These are phyloP conservation scores for Otatea glauca DNA, from an alignment of 176 grass and related monocot species.

Conservation along the genomic window DNA sequence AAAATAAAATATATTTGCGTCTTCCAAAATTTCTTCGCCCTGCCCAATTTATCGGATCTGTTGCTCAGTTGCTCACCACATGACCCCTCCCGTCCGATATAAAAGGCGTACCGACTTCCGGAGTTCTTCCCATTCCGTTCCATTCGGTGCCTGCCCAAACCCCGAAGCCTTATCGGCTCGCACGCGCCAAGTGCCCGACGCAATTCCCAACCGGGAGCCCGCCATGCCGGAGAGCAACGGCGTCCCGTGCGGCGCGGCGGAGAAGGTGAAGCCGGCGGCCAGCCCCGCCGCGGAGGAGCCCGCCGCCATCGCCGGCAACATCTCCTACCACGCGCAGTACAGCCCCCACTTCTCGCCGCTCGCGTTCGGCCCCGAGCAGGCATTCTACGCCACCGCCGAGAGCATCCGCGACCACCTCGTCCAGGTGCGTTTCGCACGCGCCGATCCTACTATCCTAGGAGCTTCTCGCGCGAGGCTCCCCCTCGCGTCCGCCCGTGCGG, in stretches of 20 bases:
- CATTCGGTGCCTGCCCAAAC: conserved; percentile 40
- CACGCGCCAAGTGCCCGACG: conserved; percentile 17
- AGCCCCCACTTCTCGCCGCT: conserved; percentile 83
- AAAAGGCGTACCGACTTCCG: conserved; percentile 37
- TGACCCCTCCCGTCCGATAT: not conserved
- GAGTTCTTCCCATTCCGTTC: not conserved
- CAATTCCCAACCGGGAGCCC: conserved; percentile 42
- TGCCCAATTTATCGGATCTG: conserved; percentile 52
- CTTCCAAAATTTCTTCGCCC: conserved; percentile 45
- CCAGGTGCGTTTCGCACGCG: conserved; percentile 48
- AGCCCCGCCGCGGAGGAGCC: conserved; percentile 64
- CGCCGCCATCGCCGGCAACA: conserved; percentile 80
- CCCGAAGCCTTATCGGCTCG: conserved; percentile 35
- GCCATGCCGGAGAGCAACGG: conserved; percentile 47
- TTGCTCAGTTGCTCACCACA: no score
- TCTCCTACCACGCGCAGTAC: conserved; percentile 74
- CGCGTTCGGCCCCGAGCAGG: conserved; percentile 81
- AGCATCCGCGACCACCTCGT: conserved; percentile 87
- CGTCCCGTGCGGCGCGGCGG: conserved; percentile 34
- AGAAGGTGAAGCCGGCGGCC: conserved; percentile 67
- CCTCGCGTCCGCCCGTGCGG: not conserved
- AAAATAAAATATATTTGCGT: conserved; percentile 19
- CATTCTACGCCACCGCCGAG: conserved; percentile 88
- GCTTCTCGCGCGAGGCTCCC: not conserved
- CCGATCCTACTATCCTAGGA: conserved; percentile 19